Base-by-base conservation (phyloP, 352 stramenopile species). In the Pilasporangium apinafurcum region DNA sequence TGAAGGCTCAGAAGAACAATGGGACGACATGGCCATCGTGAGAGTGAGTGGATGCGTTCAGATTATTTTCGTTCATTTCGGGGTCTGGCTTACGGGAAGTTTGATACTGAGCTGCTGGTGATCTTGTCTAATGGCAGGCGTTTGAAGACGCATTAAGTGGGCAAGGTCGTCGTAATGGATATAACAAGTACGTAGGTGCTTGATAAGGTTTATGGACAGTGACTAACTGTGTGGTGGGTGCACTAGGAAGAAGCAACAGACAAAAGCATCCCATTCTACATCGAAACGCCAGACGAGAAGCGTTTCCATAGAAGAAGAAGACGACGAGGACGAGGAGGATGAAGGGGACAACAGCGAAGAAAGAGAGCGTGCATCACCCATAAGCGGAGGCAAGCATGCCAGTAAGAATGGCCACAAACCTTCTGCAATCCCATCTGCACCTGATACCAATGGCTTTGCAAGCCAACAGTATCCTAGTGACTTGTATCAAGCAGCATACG, bases 1-100 rank as follows among this genome's bases (percentile, higher is more conserved):
- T n/a, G n/a, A n/a, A n/a, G n/a, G n/a, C n/a, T n/a, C n/a, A n/a
- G 73, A 81, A 20, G 73, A 86, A 40, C 68, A 76, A 71, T 89
- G 77, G 77, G 77, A 89, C 47, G 77, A 89, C 56, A 82, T 89
- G 71, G 77, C 77, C 37, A 87, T 89, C 41, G 74, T 89, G 24
- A 52, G 74, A 59, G 77, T 89, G 50, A 29, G 44, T 41, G 10
- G n/a, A 28, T 44, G 5, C n/a, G 7, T 12, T 36, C 16, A n/a
- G n/a, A n/a, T 38, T 7, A 14, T 25, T 7, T 49, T 18, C 20
- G n/a, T 22, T 29, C 46, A 17, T 48, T 32, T 5, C 8, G 8
- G 16, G 2, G 0, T 20, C 8, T 8, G 17, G 27, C 16, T 1
- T 25, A 8, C 21, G 29, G 38, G 5, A 30, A 13, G 5, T 5